These are phyloP conservation scores for Amauroascus niger DNA, from an alignment of 2,329 filamentous ascomycete species.

Conservation along the genomic window DNA sequence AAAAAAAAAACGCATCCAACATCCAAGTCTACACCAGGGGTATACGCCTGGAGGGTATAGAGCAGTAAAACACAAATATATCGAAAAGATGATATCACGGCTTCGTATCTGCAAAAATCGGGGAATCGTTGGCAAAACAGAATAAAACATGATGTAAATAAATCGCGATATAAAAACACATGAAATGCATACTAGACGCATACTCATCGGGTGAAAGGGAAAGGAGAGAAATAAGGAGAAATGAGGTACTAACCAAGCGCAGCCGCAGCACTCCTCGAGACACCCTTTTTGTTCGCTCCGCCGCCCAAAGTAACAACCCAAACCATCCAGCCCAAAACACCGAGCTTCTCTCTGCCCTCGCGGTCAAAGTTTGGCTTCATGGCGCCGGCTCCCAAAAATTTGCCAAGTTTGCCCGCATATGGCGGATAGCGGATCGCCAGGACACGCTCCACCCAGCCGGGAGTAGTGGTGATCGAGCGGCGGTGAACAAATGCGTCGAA, in stretches of 20 bases:
- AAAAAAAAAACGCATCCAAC: not conserved
- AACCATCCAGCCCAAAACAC: constrained; percentile 31
- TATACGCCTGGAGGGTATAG: not conserved
- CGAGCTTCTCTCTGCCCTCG: constrained; percentile 37
- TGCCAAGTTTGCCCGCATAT: constrained; percentile 47
- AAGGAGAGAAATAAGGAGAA: constrained; percentile 27
- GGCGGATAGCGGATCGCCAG: constrained; percentile 52
- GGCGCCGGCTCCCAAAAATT: constrained; percentile 43
- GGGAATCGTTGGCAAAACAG: constrained; percentile 7
- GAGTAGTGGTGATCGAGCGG: constrained; percentile 49
- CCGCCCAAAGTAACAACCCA: constrained; percentile 35
- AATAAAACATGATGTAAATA: not conserved
- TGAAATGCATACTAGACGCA: too few species aligned
- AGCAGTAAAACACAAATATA: not conserved
- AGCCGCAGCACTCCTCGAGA: constrained; percentile 28
- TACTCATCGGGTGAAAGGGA: not conserved
- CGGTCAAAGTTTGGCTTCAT: constrained; percentile 53
- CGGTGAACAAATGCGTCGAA: constrained; percentile 56
- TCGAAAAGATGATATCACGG: not conserved
- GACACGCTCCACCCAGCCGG: constrained; percentile 50
- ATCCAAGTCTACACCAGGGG: not conserved
- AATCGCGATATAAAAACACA: not conserved
- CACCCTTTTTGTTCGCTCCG: constrained; percentile 31
- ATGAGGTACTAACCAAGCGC: constrained; percentile 32
- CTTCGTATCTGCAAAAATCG: not conserved